Evolutionary conservation across 169 alveolate species (phyloP).

Genomic region (Babesia gibsoni): DNA sequence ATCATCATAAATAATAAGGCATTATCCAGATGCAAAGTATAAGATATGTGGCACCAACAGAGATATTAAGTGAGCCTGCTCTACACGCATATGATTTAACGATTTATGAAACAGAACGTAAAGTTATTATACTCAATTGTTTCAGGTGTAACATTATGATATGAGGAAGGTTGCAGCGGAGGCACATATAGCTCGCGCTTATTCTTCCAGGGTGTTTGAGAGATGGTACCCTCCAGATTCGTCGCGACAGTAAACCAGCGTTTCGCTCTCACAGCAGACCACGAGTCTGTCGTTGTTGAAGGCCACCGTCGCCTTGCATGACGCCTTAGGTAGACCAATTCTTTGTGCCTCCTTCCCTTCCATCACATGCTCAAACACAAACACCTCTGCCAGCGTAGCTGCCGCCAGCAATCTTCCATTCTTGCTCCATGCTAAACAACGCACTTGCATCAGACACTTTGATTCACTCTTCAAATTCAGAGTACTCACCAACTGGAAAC

Average conservation of each 20-base stretch:
- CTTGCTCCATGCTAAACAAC: conserved; percentile 41
- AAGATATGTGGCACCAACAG: too few relatives aligned
- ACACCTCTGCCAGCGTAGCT: conserved; percentile 15
- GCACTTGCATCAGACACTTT: conserved; percentile 10
- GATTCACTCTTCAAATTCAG: conserved; percentile 19
- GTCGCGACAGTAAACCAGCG: conserved; percentile 24
- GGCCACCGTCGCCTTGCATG: conserved; percentile 5
- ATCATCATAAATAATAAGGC: too few relatives aligned
- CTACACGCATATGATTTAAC: too few relatives aligned
- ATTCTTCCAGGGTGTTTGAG: conserved; percentile 3
- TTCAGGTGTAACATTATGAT: too few relatives aligned
- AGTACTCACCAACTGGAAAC: conserved; percentile 39
- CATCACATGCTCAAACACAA: conserved; percentile 9
- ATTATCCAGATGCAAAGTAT: too few relatives aligned
- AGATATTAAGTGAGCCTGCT: too few relatives aligned
- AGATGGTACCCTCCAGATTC: conserved; percentile 26
- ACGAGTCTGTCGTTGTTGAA: conserved; percentile 52
- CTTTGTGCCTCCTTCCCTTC: conserved; percentile 24
- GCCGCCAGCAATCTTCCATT: conserved; percentile 26
- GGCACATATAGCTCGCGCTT: neutral
- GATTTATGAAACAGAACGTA: too few relatives aligned
- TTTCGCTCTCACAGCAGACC: conserved; percentile 29
- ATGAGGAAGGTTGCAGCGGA: neutral
- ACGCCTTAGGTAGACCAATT: conserved; percentile 10
- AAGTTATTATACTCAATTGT: too few relatives aligned